Evolutionary conservation across 2,329 filamentous ascomycete genomes (phyloP), one percentile per base, ranked within the genome.

Genomic region (Monilinia aucupariae): DNA sequence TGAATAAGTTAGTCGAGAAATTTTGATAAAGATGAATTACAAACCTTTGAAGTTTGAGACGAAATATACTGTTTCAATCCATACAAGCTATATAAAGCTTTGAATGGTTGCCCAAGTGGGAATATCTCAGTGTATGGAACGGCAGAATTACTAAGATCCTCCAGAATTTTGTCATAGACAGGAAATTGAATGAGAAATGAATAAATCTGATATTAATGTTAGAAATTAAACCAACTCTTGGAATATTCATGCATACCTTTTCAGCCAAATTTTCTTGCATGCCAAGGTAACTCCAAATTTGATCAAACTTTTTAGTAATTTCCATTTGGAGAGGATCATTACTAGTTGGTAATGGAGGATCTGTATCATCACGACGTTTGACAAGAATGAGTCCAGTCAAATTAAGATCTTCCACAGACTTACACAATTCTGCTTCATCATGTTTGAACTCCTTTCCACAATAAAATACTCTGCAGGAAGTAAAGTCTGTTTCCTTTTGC

Each of bases 201-300:
- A 72, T 87, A 90, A 13, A 92, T 86, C 84, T 81, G 54, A n/a
- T 61, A 48, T 9, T 5, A 55, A n/a, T 20, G 45, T 70, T 62
- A 68, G 34, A 4, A 49, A 30, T 30, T 17, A 20, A 13, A 17
- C 25, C 6, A 32, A 37, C 20, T 12, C 8, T 8, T 30, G 13
- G 30, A 27, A 12, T 45, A n/a, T 25, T 27, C 15, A 30, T 2
- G 64, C 76, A 68, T 78, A 88, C 86, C 78, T 90, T 86, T 71
- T 82, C 79, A 8, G 89, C 86, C 49, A 91, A 77, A 56, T 78
- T 80, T 64, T 92, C 86, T 51, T 90, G 83, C 76, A 92, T 83
- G 67, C 86, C 85, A 61, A 97, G 80, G 70, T 93, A 89, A 50
- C 85, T 83, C 81, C 94, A 96, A 30, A 99, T 77, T 65, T 93